Evolutionary conservation across 306 rosid genomes (phyloP).

Genomic region (Malus orientalis): DNA sequence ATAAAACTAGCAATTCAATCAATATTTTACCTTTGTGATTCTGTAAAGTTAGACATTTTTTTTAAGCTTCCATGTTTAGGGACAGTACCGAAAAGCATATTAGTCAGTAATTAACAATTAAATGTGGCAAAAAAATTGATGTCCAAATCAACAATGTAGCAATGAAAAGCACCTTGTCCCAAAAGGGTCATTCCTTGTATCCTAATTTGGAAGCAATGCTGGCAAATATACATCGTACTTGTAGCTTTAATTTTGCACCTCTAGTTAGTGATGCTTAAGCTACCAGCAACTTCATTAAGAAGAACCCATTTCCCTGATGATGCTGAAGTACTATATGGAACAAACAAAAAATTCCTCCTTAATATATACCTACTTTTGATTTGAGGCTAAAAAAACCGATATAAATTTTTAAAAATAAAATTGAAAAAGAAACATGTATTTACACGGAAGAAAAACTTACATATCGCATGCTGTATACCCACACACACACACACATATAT

Average conservation of each 20-base stretch:
- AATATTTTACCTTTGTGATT: background rate
- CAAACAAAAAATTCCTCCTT: background rate
- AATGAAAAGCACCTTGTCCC: slow-evolving; percentile 13
- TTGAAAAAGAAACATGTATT: background rate
- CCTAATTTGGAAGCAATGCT: slow-evolving; percentile 3
- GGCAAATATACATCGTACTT: background rate
- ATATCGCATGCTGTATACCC: background rate
- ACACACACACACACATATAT: accelerated
- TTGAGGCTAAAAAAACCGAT: background rate
- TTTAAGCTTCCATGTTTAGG: background rate
- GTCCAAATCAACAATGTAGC: slow-evolving; percentile 9
- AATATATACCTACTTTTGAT: background rate
- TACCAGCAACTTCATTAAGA: background rate
- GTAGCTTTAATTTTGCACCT: background rate
- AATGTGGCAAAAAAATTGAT: background rate
- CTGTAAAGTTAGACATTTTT: background rate
- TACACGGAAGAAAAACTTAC: background rate
- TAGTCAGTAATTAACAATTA: background rate
- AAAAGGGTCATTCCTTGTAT: background rate
- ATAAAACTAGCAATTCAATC: no score
- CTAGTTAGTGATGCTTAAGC: slow-evolving; percentile 3
- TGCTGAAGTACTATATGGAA: background rate
- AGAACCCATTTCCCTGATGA: background rate
- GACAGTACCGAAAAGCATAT: background rate
- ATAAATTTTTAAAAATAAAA: background rate